Conservation (phyloP, 179 eudicot genomes). For the Silene coronaria region DNA sequence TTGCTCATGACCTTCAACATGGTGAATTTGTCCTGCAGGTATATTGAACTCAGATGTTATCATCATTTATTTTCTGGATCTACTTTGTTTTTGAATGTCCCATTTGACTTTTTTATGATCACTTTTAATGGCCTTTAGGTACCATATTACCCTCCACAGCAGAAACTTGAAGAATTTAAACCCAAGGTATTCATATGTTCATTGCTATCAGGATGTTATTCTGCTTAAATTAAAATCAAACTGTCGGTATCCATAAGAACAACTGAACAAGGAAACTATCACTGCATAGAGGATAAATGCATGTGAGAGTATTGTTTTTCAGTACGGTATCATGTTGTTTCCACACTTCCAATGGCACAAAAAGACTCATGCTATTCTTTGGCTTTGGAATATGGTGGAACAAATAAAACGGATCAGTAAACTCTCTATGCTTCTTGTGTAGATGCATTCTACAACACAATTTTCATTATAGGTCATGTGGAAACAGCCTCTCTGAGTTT, state of each 20-base stretch:
- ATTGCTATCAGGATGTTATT: constrained; percentile 5
- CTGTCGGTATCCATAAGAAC: neutral
- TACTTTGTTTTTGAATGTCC: neutral
- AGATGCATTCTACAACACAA: too few species aligned
- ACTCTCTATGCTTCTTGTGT: too few species aligned
- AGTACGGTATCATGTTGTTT: too few species aligned
- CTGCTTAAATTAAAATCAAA: neutral
- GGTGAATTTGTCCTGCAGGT: constrained; percentile 98
- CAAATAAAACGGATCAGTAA: too few species aligned
- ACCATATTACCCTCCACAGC: constrained; percentile 93
- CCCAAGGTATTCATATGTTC: constrained; percentile 41
- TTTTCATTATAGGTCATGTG: too few species aligned
- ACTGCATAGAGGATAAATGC: neutral
- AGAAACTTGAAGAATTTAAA: constrained; percentile 69
- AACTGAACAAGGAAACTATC: neutral
- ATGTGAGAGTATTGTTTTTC: neutral
- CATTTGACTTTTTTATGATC: neutral
- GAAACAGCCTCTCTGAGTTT: too few species aligned
- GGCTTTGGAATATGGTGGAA: too few species aligned
- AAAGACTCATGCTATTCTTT: too few species aligned
- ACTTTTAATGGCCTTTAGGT: constrained; percentile 39
- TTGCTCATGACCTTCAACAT: constrained; percentile 87
- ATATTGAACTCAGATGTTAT: neutral
- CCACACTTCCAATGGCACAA: too few species aligned
- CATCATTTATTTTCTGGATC: neutral